A percentile compares a stretch with the other conserved stretches of the same genome.
phyloP scores from a whole-genome alignment of 2,329 filamentous ascomycete species.

The Aspergillus sp. region DNA sequence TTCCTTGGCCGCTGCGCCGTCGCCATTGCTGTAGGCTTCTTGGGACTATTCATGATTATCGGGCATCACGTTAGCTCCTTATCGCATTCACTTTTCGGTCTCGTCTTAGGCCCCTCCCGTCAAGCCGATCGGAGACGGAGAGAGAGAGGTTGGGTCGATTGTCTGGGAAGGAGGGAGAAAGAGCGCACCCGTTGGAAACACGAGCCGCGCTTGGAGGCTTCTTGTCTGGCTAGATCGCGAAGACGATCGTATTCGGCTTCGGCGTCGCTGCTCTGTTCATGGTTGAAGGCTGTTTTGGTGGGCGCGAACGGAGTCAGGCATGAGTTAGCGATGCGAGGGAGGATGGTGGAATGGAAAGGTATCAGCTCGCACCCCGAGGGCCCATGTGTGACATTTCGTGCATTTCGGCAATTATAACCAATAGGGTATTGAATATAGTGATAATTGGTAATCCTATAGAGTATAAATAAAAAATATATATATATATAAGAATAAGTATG shows the following conservation, averaged over 20 bases:
- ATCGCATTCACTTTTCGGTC: neutral
- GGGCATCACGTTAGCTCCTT: neutral
- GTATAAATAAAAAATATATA: neutral
- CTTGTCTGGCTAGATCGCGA: slow-evolving; percentile 75
- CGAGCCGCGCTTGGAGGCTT: slow-evolving; percentile 72
- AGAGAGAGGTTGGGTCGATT: neutral
- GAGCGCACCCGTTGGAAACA: slow-evolving; percentile 68
- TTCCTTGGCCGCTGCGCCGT: slow-evolving; percentile 79
- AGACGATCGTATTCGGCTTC: slow-evolving; percentile 92
- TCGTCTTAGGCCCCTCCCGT: neutral
- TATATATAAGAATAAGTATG: too few relatives aligned
- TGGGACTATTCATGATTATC: slow-evolving; percentile 56
- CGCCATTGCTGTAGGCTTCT: slow-evolving; percentile 78
- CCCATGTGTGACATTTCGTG: slow-evolving; percentile 46
- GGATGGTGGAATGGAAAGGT: neutral
- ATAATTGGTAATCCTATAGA: neutral
- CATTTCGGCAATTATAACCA: slow-evolving; percentile 26
- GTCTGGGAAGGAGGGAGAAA: neutral
- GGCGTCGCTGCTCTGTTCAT: slow-evolving; percentile 62
- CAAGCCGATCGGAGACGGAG: neutral
- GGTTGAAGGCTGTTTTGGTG: slow-evolving; percentile 66
- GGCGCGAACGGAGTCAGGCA: slow-evolving; percentile 4
- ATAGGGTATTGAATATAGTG: neutral
- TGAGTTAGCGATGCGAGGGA: neutral
- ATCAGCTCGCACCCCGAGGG: slow-evolving; percentile 33